Conservation (phyloP, 208 protist species). For the Trypanosoma cruzi region DNA sequence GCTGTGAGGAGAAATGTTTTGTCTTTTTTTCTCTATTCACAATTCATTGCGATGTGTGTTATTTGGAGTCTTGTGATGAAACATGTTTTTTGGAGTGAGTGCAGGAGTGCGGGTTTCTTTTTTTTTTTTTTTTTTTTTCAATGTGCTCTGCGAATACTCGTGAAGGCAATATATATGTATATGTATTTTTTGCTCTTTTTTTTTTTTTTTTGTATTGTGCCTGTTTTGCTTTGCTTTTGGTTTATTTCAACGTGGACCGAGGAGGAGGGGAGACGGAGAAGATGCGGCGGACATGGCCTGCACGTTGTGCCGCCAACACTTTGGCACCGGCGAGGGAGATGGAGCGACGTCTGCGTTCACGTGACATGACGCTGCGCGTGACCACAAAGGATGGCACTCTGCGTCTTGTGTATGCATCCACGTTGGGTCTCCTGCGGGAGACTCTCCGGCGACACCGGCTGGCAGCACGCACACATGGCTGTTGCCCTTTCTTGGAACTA, state of each 20-base stretch:
- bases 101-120: background rate
- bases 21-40: background rate
- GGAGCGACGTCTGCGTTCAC: constrained; percentile 35
- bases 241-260: background rate
- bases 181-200: background rate
- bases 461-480: constrained; percentile 28
- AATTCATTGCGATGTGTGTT: background rate
- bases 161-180: background rate
- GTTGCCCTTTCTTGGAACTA: constrained; percentile 53
- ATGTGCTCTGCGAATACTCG: background rate
- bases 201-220: constrained; percentile 7
- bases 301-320: background rate
- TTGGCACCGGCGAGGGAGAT: background rate
- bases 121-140: too few species aligned
- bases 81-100: background rate
- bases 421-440: constrained; percentile 46
- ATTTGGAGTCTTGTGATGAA: too few species aligned
- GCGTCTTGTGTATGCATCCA: constrained; percentile 57
- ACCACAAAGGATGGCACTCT: constrained; percentile 41
- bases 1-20: too few species aligned
- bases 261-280: background rate
- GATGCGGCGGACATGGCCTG: background rate
- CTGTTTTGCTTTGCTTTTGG: background rate
- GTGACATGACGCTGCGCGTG: constrained; percentile 70
- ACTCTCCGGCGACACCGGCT: constrained; percentile 63